Conservation (phyloP, 2,329 filamentous ascomycete species). For the Paracorniculantispora psalliotae region DNA sequence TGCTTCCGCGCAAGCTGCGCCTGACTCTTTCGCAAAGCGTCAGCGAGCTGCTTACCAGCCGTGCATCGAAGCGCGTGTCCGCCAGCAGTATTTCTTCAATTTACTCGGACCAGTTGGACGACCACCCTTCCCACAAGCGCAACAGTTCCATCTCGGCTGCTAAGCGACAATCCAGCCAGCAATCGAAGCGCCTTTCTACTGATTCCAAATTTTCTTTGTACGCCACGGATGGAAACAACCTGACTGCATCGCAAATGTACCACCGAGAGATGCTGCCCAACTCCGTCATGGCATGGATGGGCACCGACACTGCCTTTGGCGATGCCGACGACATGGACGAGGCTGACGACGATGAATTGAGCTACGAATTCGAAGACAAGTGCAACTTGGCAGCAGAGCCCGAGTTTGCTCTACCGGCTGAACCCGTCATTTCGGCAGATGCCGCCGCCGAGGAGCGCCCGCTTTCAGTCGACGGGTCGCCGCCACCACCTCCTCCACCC, state of each 20-base stretch:
- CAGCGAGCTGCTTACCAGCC: constrained; percentile 50
- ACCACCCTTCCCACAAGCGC: constrained; percentile 18
- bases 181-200: neutral
- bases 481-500: constrained; percentile 11
- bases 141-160: constrained; percentile 12
- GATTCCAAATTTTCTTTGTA: neutral
- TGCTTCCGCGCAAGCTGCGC: constrained; percentile 22
- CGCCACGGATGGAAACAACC: neutral
- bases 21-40: constrained; percentile 54
- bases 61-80: constrained; percentile 45
- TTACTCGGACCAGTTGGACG: constrained; percentile 50
- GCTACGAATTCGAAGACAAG: neutral
- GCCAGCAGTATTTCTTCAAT: constrained; percentile 42
- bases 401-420: neutral
- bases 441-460: neutral
- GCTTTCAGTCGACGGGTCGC: neutral
- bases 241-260: constrained; percentile 11
- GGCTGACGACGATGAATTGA: neutral
- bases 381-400: neutral
- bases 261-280: constrained; percentile 11
- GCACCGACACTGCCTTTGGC: neutral
- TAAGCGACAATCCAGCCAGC: neutral
- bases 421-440: neutral
- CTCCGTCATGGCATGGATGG: constrained; percentile 11
- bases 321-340: neutral